Base-by-base conservation (phyloP, 2,329 filamentous ascomycete species). In the Phoma sp. region DNA sequence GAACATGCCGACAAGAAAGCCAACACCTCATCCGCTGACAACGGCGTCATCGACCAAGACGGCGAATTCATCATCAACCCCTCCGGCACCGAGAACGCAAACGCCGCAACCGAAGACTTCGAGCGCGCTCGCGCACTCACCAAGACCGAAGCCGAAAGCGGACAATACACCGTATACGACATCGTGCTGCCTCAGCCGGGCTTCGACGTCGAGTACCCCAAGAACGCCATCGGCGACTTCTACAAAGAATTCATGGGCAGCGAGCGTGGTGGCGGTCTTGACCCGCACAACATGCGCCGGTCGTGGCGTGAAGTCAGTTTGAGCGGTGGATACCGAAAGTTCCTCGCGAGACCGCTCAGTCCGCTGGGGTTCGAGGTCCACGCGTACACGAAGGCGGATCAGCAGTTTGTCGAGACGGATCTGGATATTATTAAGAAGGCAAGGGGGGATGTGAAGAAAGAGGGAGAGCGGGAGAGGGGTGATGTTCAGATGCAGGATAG, bases 141-240 rank as follows among this genome's bases (percentile, higher is more conserved):
- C 2, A 85, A 85, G 4, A 87, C 88, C n/a, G 95, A 99, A 73
- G 90, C 87, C 2, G 82, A 83, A 24, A 90, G 86, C 61, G 92
- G 91, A 10, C 82, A 84, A 54, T 97, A 89, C 76, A 86, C 83
- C 33, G 89, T 99, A 65, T 92, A 90, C 69, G 95, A 99, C 71
- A 73, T 98, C 58, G 93, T 99, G 12, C 82, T 99, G 2, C 94
- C 96, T 3, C 88, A 90, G n/a, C 95, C 95, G 0, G 95, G 95
- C 17, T 97, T 88, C 78, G 92, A 96, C 65, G 85, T 98, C 35
- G 76, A 90, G 32, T 99, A 98, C 71, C 95, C 95, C 0, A 73
- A 81, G 21, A 98, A 99, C 73, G 85, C 86, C 32, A 86, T 96
- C 59, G 91, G 89, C n/a, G 82, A 85, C 3, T 96, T 89, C 74